phyloP scores from a whole-genome alignment of 2,329 filamentous ascomycete genomes.

The Didymella sp. region DNA sequence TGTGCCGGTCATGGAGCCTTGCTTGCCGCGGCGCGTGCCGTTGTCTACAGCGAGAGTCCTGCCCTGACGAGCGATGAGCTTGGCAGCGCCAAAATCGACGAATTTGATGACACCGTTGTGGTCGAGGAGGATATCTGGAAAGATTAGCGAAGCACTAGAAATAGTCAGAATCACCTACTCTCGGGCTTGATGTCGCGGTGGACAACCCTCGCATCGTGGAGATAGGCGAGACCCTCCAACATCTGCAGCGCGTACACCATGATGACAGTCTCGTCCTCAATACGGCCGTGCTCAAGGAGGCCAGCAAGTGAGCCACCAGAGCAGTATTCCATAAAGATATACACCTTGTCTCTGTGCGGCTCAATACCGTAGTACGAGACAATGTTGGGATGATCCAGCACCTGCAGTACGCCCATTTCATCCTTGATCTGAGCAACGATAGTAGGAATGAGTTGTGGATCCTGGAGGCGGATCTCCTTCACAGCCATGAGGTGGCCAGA shows the following conservation, averaged over 20 bases:
- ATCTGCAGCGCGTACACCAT: conserved; percentile 96
- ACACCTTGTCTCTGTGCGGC: conserved; percentile 98
- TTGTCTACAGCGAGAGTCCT: conserved; percentile 77
- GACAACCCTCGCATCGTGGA: conserved; percentile 89
- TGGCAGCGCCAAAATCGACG: conserved; percentile 96
- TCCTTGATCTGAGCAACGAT: conserved; percentile 94
- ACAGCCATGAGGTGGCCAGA: conserved; percentile 97
- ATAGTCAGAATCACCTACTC: conserved; percentile 62
- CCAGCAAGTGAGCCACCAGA: conserved; percentile 90
- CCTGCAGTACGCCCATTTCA: conserved; percentile 95
- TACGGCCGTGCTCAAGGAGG: conserved; percentile 91
- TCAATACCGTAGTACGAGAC: conserved; percentile 98
- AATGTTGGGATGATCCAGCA: conserved; percentile 95
- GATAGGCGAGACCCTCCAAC: conserved; percentile 89
- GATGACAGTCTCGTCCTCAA: conserved; percentile 96
- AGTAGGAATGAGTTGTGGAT: conserved; percentile 92
- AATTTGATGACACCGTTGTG: conserved; percentile 99
- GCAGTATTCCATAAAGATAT: conserved; percentile 99
- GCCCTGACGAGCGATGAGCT: conserved; percentile 92
- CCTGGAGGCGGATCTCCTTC: conserved; percentile 96
- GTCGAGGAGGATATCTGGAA: conserved; percentile 85
- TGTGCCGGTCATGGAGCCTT: conserved; percentile 95
- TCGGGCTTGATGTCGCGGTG: conserved; percentile 99
- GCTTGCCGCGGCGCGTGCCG: conserved; percentile 58
- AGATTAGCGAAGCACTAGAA: conserved; percentile 31